Evolutionary conservation across 768 basidiomycete genomes (phyloP).

Genomic region (Hypsizygus marmoreus): DNA sequence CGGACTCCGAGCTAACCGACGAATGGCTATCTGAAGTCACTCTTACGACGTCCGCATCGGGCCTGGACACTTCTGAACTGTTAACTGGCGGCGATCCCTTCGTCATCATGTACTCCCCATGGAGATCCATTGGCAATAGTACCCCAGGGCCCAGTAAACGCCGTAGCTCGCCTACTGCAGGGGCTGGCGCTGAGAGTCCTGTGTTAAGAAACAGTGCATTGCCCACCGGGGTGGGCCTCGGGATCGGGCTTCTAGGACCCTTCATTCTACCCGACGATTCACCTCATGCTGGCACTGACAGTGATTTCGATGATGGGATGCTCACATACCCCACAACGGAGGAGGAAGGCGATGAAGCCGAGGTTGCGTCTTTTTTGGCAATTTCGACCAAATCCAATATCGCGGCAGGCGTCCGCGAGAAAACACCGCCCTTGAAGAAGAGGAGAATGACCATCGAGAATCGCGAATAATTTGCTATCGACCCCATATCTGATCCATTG

Average conservation of each 20-base stretch:
- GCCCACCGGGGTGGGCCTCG: slow-evolving; percentile 42
- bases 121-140: slow-evolving; percentile 31
- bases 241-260: slow-evolving; percentile 57
- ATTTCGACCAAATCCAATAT: slow-evolving; percentile 3
- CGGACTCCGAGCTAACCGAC: slow-evolving; percentile 38
- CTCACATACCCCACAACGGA: slow-evolving; percentile 30
- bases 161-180: slow-evolving; percentile 31
- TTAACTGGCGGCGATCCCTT: slow-evolving; percentile 46
- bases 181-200: slow-evolving; percentile 52
- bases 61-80: slow-evolving; percentile 19
- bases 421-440: slow-evolving; percentile 51
- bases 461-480: slow-evolving; percentile 12
- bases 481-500: slow-evolving; percentile 17
- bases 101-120: slow-evolving; percentile 43
- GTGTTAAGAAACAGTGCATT: slow-evolving; percentile 44
- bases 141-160: slow-evolving; percentile 22
- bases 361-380: slow-evolving; percentile 10
- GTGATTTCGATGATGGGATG: slow-evolving; percentile 34
- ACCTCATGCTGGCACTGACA: slow-evolving; percentile 24
- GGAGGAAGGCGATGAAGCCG: slow-evolving; percentile 29
- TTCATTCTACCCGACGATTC: slow-evolving; percentile 46
- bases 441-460: slow-evolving; percentile 42
- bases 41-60: slow-evolving; percentile 24
- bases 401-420: slow-evolving; percentile 17
- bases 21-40: slow-evolving; percentile 42